phyloP scores from a whole-genome alignment of 306 rosid genomes.

The Rubus idaeus region DNA sequence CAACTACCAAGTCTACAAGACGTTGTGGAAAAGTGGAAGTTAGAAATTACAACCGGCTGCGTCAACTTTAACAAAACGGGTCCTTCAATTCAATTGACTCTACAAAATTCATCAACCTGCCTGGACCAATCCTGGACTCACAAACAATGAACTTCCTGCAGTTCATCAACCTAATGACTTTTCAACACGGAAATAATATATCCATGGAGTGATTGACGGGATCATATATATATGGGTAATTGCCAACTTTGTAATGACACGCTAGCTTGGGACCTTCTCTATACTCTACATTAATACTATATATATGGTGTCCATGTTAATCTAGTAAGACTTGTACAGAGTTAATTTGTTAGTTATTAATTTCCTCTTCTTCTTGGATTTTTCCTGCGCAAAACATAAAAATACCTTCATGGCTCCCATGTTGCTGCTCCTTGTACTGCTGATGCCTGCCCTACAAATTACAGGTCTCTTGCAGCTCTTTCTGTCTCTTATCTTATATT shows the following conservation, averaged over 20 bases:
- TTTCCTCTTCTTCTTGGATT: neutral
- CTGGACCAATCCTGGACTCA: no score
- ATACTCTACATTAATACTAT: neutral
- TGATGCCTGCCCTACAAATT: conserved; percentile 14
- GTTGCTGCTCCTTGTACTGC: conserved; percentile 18
- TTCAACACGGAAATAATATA: neutral
- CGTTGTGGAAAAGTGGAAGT: no score
- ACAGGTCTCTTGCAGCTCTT: conserved; percentile 18
- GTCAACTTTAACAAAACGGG: no score
- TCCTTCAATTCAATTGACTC: no score
- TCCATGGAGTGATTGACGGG: conserved; percentile 12
- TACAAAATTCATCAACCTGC: no score
- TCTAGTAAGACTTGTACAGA: neutral
- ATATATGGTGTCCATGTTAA: neutral
- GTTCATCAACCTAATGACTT: neutral
- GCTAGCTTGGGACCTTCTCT: neutral
- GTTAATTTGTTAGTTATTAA: neutral
- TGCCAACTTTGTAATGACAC: neutral
- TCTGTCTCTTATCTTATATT: neutral
- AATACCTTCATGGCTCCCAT: conserved; percentile 13
- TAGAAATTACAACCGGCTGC: no score
- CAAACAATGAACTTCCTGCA: no score
- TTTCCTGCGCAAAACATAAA: neutral
- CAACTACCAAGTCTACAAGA: no score
- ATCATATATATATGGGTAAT: neutral